Percentiles rank a stretch among this genome's conserved stretches.
Conservation (phyloP, 352 stramenopile species). For the Hyaloperonospora brassicae region DNA sequence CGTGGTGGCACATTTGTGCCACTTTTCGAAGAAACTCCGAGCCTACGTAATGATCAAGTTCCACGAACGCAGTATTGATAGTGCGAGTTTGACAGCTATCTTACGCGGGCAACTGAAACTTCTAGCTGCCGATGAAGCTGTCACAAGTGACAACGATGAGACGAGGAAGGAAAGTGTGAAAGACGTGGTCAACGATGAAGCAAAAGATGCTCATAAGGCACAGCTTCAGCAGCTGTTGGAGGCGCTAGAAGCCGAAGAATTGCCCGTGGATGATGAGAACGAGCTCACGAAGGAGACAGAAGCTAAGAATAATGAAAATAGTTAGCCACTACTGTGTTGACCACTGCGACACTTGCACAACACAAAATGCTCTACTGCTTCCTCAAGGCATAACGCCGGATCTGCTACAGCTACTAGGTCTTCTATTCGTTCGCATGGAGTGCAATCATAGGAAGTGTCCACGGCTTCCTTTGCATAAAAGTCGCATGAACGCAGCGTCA, state of each 20-base stretch:
- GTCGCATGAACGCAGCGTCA: no score
- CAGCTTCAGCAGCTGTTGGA: conserved; percentile 34
- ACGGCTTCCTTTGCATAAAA: no score
- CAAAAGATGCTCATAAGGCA: conserved; percentile 29
- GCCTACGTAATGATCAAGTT: conserved; percentile 74
- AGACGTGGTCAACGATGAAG: conserved; percentile 18
- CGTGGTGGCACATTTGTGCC: conserved; percentile 52
- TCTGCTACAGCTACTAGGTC: no score
- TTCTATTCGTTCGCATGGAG: no score
- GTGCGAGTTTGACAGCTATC: conserved; percentile 32
- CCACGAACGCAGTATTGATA: conserved; percentile 58
- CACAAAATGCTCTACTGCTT: no score
- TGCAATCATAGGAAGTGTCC: no score
- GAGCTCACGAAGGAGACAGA: conserved; percentile 4
- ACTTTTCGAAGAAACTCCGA: conserved; percentile 51
- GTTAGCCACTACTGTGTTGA: no score
- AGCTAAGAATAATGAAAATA: conserved; percentile 5
- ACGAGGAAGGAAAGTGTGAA: conserved; percentile 8
- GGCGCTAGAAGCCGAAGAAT: conserved; percentile 20
- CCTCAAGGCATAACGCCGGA: no score
- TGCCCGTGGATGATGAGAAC: conserved; percentile 1
- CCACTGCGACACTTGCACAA: background rate
- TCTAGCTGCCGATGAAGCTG: conserved; percentile 25
- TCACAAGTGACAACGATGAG: conserved; percentile 3
- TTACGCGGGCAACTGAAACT: conserved; percentile 54